Evolutionary conservation across 2,329 filamentous ascomycete species (phyloP), one percentile per base, ranked within the genome.

Genomic region (Metarhizium humberi): DNA sequence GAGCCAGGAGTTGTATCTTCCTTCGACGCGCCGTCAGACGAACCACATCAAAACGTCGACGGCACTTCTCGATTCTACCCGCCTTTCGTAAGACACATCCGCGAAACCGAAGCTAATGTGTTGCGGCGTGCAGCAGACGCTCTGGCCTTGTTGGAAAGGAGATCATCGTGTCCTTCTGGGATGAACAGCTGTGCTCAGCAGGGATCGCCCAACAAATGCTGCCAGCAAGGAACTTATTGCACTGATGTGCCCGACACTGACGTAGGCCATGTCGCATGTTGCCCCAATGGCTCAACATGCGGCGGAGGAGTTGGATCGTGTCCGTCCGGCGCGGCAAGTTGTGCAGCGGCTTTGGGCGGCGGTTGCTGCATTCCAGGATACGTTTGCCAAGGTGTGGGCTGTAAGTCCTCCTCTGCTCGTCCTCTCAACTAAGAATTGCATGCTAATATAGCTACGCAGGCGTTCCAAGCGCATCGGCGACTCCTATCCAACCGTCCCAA

Each of bases 311-410:
- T 92, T 6, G 79, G 78, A 0, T 66, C 66, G n/a, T 92, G 88
- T 60, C 75, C 76, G 2, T 71, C 74, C 4, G 84, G 79, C 45
- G 84, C 87, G 57, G 79, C 80, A 11, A 80, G 81, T 51, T 92
- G 88, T 65, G 75, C 84, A 0, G 75, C 80, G 7, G 77, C 78
- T 38, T 67, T 85, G 0, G 88, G 87, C 3, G 88, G 87, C 14
- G 88, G 88, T 2, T 92, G 88, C 65, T 92, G 88, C 66, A 82
- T 91, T 11, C 75, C 83, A 0, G 87, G 86, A 4, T 91, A 82
- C 63, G 75, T 80, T 1, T 92, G 88, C 62, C 75, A 81, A 56
- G 84, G 84, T 18, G 73, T 85, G 55, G 88, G 88, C 29, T 92
- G 88, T 85, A 72, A 78, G 76, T 79, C 57, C 32, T 55, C 14